Percentiles rank a stretch among this genome's conserved stretches.
These are phyloP conservation scores for Acanthamoeba sp. DNA, from an alignment of 208 protist genomes.

Conservation along the genomic window DNA sequence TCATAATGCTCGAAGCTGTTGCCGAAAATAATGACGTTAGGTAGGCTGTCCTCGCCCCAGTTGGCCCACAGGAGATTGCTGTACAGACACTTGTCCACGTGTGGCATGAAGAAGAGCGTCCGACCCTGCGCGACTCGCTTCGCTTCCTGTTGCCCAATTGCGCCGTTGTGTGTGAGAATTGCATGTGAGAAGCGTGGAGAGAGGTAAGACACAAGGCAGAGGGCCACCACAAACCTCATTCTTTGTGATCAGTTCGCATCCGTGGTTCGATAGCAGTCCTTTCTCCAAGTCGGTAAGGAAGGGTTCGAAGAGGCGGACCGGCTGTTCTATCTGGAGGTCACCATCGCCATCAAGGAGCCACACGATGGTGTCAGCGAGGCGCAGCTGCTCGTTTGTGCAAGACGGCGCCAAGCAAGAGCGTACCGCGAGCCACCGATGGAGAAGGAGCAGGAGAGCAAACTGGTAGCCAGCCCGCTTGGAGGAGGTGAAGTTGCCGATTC, in stretches of 20 bases:
- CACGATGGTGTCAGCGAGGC: no score
- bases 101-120: slow-evolving; percentile 58
- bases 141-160: neutral
- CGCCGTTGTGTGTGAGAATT: no score
- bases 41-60: neutral
- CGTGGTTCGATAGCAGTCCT: neutral
- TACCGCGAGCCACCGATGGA: neutral
- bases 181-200: no score
- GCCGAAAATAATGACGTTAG: slow-evolving; percentile 38
- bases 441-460: slow-evolving; percentile 35
- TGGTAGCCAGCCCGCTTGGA: slow-evolving; percentile 38
- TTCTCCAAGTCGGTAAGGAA: slow-evolving; percentile 17
- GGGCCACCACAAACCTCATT: neutral
- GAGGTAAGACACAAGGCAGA: neutral
- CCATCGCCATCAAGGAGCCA: no score
- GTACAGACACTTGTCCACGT: slow-evolving; percentile 62
- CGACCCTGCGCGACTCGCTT: neutral
- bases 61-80: slow-evolving; percentile 52
- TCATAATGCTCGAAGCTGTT: slow-evolving; percentile 50
- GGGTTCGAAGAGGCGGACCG: neutral
- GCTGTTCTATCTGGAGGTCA: neutral
- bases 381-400: neutral
- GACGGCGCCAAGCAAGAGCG: neutral
- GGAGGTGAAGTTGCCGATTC: slow-evolving; percentile 35
- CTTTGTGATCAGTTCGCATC: neutral